Conservation (phyloP, 1,139 yeast species). For the Diutina ranongensis region DNA sequence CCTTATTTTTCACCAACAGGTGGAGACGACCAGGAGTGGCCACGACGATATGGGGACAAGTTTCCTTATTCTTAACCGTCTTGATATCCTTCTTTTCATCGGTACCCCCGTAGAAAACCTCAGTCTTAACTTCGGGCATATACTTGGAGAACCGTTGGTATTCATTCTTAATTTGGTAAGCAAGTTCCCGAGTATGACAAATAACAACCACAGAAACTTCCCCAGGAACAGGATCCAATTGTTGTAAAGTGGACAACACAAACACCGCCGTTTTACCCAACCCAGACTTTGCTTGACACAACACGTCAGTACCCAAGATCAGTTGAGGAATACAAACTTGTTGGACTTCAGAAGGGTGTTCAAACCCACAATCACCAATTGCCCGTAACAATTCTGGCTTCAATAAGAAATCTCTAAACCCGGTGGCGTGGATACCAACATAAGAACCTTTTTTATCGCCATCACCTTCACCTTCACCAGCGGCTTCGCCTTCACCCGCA, state of each 20-base stretch:
- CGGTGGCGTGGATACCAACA: conserved; percentile 96
- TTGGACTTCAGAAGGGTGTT: conserved; percentile 99
- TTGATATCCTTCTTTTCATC: conserved; percentile 81
- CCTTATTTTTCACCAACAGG: conserved; percentile 87
- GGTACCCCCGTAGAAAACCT: conserved; percentile 95
- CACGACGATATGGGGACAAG: conserved; percentile 93
- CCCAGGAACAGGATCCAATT: conserved; percentile 95
- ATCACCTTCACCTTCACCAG: conserved; percentile 18
- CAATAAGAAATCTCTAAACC: conserved; percentile 93
- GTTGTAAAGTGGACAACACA: conserved; percentile 91
- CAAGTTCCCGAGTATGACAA: conserved; percentile 98
- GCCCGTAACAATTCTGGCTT: conserved; percentile 97
- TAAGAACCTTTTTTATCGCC: conserved; percentile 89
- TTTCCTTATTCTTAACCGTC: conserved; percentile 80
- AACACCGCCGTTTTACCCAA: conserved; percentile 98
- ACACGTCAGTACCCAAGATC: conserved; percentile 92
- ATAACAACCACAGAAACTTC: conserved; percentile 89
- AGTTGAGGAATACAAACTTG: conserved; percentile 98
- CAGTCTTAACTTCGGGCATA: conserved; percentile 95
- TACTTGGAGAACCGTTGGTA: conserved; percentile 96
- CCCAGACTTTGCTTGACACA: conserved; percentile 99
- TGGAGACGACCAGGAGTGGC: conserved; percentile 98
- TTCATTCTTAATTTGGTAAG: conserved; percentile 96
- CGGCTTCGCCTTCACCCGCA: conserved; percentile 30
- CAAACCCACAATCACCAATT: conserved; percentile 98